A percentile compares a stretch with the other conserved stretches of the same genome.
These are phyloP conservation scores for Xylaria venustula DNA, from an alignment of 495 filamentous ascomycete species.

Conservation along the genomic window DNA sequence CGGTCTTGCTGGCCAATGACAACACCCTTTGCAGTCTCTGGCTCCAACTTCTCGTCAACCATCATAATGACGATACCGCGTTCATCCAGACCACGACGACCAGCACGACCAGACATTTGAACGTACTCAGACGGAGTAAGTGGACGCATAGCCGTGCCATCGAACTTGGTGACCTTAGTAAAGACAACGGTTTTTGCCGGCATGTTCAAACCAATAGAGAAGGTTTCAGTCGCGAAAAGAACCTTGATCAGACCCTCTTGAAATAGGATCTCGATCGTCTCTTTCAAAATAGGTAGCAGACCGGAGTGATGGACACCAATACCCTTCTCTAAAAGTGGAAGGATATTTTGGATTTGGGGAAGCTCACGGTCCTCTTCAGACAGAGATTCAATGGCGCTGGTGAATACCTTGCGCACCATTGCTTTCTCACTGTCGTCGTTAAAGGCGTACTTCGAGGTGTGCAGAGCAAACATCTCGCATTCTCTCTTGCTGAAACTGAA, in stretches of 20 bases:
- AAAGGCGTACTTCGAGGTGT: conserved; percentile 85
- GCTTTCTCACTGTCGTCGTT: conserved; percentile 95
- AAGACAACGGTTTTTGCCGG: conserved; percentile 98
- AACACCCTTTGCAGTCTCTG: conserved; percentile 86
- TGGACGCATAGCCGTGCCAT: conserved; percentile 78
- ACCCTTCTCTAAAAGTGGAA: conserved; percentile 84
- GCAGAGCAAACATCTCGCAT: conserved; percentile 81
- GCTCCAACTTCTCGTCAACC: conserved; percentile 95
- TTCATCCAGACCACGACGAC: conserved; percentile 94
- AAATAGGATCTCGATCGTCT: conserved; percentile 98
- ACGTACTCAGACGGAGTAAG: conserved; percentile 95
- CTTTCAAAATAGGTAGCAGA: conserved; percentile 91
- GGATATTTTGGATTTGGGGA: conserved; percentile 86
- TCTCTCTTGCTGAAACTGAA: conserved; percentile 99
- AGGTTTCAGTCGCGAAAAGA: conserved; percentile 95
- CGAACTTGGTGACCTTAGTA: conserved; percentile 92
- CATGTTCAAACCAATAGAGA: conserved; percentile 99
- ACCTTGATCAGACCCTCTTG: conserved; percentile 98
- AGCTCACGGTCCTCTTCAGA: conserved; percentile 87
- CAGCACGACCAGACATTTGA: conserved; percentile 96
- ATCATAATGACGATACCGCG: conserved; percentile 99
- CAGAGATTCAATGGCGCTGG: conserved; percentile 82
- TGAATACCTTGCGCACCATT: conserved; percentile 92
- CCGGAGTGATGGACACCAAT: conserved; percentile 98
- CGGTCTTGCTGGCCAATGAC: conserved; percentile 95